Evolutionary conservation across 768 basidiomycete species (phyloP).

Genomic region (Scleroderma bovista): DNA sequence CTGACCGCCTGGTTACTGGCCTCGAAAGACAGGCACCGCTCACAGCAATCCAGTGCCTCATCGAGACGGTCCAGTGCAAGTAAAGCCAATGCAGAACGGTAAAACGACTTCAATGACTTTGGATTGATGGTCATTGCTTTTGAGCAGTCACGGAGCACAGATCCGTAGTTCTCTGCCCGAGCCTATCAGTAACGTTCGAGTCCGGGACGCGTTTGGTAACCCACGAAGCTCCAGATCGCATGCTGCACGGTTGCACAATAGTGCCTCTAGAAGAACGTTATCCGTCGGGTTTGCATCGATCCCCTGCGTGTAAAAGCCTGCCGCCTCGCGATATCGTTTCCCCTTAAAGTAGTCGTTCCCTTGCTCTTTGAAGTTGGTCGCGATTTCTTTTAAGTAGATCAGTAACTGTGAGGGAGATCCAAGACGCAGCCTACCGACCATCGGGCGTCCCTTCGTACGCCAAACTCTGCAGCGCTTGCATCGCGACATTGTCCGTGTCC

Average conservation of each 20-base stretch:
- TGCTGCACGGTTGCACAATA: constrained; percentile 87
- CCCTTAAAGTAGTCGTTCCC: constrained; percentile 93
- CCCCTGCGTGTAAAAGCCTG: constrained; percentile 87
- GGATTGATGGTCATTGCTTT: constrained; percentile 58
- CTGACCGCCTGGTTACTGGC: constrained; percentile 50
- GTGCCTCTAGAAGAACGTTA: constrained; percentile 47
- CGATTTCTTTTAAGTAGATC: constrained; percentile 55
- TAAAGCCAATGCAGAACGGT: constrained; percentile 78
- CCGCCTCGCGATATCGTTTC: constrained; percentile 81
- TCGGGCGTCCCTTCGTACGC: constrained; percentile 89
- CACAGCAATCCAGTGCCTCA: constrained; percentile 82
- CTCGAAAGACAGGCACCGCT: constrained; percentile 59
- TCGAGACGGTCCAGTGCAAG: constrained; percentile 66
- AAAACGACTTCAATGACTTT: constrained; percentile 75
- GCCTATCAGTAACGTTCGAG: not conserved
- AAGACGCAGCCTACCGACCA: constrained; percentile 53
- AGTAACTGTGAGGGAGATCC: not conserved
- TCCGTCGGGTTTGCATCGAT: constrained; percentile 80
- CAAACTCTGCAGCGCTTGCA: constrained; percentile 83
- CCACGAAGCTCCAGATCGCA: constrained; percentile 85
- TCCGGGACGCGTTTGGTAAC: constrained; percentile 18
- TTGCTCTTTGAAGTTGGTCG: constrained; percentile 89
- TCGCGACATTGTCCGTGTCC: constrained; percentile 49
- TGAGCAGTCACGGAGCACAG: constrained; percentile 82
- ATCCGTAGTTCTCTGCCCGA: constrained; percentile 76